These are phyloP conservation scores for Epichloe hybrida DNA, from an alignment of 2,329 filamentous ascomycete species.

Conservation along the genomic window DNA sequence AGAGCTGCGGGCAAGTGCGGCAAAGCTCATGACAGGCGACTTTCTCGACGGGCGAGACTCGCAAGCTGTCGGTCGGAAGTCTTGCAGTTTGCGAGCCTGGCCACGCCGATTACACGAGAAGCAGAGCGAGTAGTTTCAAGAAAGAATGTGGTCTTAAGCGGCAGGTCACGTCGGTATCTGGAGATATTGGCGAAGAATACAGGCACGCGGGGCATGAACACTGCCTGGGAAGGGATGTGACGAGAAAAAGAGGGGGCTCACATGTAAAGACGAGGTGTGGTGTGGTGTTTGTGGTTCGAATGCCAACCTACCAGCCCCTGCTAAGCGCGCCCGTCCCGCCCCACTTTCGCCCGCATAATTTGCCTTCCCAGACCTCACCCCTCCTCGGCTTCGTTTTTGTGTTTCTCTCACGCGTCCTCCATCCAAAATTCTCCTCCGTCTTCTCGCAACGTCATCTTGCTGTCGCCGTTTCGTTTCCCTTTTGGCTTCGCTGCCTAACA, in stretches of 20 bases:
- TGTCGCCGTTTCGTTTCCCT: too few species aligned
- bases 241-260: constrained; percentile 1
- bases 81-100: background rate
- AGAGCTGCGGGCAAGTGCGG: constrained; percentile 28
- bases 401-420: too few species aligned
- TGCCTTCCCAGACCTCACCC: too few species aligned
- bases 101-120: background rate
- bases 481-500: too few species aligned
- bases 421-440: too few species aligned
- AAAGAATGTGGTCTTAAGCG: background rate
- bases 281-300: constrained; percentile 3
- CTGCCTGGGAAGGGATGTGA: background rate
- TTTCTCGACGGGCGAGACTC: background rate
- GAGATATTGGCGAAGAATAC: background rate
- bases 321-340: too few species aligned
- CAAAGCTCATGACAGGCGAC: constrained; percentile 26
- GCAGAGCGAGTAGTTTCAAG: background rate
- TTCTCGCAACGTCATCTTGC: too few species aligned
- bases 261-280: constrained; percentile 1
- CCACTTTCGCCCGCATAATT: too few species aligned
- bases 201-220: background rate
- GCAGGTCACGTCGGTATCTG: background rate
- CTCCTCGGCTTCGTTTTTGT: too few species aligned
- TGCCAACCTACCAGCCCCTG: background rate
- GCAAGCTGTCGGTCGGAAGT: background rate